A percentile compares a stretch with the other conserved stretches of the same genome.
phyloP scores from a whole-genome alignment of 352 stramenopile genomes.

The Elongisporangium prolatum region DNA sequence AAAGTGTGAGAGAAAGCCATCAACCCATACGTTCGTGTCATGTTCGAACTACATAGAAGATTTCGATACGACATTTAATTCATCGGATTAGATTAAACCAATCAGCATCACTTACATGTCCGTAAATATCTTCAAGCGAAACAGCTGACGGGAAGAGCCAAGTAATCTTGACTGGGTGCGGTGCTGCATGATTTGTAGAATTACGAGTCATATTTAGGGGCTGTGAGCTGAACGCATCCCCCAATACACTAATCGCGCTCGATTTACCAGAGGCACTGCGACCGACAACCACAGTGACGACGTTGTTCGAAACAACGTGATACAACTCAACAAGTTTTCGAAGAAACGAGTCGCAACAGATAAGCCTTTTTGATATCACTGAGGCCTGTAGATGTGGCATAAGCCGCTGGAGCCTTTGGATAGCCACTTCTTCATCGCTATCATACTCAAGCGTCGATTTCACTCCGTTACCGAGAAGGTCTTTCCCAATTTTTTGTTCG shows the following conservation, averaged over 20 bases:
- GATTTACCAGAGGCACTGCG: slow-evolving; percentile 54
- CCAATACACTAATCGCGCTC: slow-evolving; percentile 31
- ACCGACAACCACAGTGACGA: slow-evolving; percentile 47
- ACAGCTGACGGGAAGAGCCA: slow-evolving; percentile 46
- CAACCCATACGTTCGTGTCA: slow-evolving; percentile 38
- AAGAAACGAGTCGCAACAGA: slow-evolving; percentile 35
- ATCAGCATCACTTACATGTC: slow-evolving; percentile 10
- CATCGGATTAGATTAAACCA: not conserved
- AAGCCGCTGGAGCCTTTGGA: slow-evolving; percentile 21
- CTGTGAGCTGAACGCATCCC: slow-evolving; percentile 11
- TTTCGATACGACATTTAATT: not conserved
- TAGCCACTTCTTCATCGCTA: slow-evolving; percentile 37
- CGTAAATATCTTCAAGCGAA: slow-evolving; percentile 40
- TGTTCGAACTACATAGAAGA: slow-evolving; percentile 23
- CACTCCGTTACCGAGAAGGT: not conserved
- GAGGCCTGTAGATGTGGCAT: slow-evolving; percentile 22
- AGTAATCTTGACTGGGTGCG: slow-evolving; percentile 19
- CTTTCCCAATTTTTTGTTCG: not conserved
- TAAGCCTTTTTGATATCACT: slow-evolving; percentile 19
- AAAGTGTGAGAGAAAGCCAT: slow-evolving; percentile 55
- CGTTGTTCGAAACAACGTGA: slow-evolving; percentile 27
- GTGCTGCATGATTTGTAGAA: not conserved
- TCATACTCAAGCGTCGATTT: slow-evolving; percentile 19
- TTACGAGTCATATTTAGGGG: not conserved
- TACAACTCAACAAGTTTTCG: slow-evolving; percentile 63